Evolutionary conservation across 257 asterid species (phyloP), one percentile per base, ranked within the genome.

Genomic region (Lycium ferocissimum): DNA sequence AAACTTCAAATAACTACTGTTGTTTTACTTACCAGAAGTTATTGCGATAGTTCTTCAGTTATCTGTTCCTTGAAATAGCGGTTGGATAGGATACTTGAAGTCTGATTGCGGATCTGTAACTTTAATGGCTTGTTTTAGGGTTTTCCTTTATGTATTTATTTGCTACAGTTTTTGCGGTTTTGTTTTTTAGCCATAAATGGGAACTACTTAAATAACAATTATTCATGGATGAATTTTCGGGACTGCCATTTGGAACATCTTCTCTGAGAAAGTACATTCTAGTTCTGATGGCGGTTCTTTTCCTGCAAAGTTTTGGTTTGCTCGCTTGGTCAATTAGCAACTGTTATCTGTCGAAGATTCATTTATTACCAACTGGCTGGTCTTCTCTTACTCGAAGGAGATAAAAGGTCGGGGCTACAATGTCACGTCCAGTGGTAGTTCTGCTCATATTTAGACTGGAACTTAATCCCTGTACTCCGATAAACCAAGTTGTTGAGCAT

Each of bases 231-330:
- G 61, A 47, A 61, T 75, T 75, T 20, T 45, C 1, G 6, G 81
- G 20, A 47, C 20, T 75, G 43, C 81, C 43, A 47, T 22, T 73
- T 20, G 61, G 81, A 75, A 12, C 81, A 75, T 75, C 61, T 75
- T 47, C 80, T 47, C 81, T 47, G 81, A 20, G 40, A 13, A 73
- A 47, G 59, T 73, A 73, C 81, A 47, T 73, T 47, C 81, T 75
- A 20, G 61, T 49, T 47, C 20, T 49, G 20, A 49, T 49, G n/a
- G 43, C 43, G 22, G 43, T 47, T 75, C 61, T 12, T 75, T 20
- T 75, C 12, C 43, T 75, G 40, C 38, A 75, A 26, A 47, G 58
- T 75, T 49, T 26, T 75, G 81, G 20, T 49, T 22, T 75, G 81
- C 38, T 47, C 81, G 7, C 40, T 75, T 47, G 61, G 81, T 75